Percentiles rank a stretch among this genome's conserved stretches.
Evolutionary conservation across 2,329 filamentous ascomycete species (phyloP).

Genomic region (Polytolypa hystricis): DNA sequence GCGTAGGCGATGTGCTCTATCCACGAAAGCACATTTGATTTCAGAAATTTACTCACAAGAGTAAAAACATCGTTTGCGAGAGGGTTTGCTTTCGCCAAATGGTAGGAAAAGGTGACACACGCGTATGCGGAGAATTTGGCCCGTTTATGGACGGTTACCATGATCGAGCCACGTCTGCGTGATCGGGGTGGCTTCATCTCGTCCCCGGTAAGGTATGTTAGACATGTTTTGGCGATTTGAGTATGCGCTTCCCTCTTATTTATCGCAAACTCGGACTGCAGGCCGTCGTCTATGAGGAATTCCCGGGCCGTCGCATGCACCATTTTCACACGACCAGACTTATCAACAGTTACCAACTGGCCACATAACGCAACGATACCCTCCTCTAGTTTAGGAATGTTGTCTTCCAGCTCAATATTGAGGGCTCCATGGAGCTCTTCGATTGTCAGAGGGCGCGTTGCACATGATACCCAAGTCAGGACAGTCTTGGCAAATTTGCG

Average conservation of each 20-base stretch:
- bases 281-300: slow-evolving; percentile 11
- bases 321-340: slow-evolving; percentile 22
- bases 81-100: slow-evolving; percentile 21
- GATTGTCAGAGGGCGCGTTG: slow-evolving; percentile 23
- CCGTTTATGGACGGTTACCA: slow-evolving; percentile 6
- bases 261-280: slow-evolving; percentile 23
- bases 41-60: slow-evolving; percentile 21
- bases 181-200: slow-evolving; percentile 26
- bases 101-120: slow-evolving; percentile 23
- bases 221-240: slow-evolving; percentile 24
- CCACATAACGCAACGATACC: slow-evolving; percentile 23
- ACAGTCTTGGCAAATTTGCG: slow-evolving; percentile 26
- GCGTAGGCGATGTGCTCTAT: slow-evolving; percentile 19
- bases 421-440: slow-evolving; percentile 27
- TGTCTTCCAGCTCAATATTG: slow-evolving; percentile 23
- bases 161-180: slow-evolving; percentile 9
- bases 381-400: slow-evolving; percentile 18
- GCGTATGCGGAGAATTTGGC: slow-evolving; percentile 20
- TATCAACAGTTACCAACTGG: slow-evolving; percentile 29
- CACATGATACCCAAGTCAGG: slow-evolving; percentile 28
- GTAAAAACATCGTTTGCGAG: slow-evolving; percentile 14
- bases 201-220: slow-evolving; percentile 23
- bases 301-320: slow-evolving; percentile 30
- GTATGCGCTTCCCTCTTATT: slow-evolving; percentile 20
- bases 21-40: slow-evolving; percentile 27